phyloP scores from a whole-genome alignment of 345 rosid genomes.

The Cardamine chenopodiifolia region DNA sequence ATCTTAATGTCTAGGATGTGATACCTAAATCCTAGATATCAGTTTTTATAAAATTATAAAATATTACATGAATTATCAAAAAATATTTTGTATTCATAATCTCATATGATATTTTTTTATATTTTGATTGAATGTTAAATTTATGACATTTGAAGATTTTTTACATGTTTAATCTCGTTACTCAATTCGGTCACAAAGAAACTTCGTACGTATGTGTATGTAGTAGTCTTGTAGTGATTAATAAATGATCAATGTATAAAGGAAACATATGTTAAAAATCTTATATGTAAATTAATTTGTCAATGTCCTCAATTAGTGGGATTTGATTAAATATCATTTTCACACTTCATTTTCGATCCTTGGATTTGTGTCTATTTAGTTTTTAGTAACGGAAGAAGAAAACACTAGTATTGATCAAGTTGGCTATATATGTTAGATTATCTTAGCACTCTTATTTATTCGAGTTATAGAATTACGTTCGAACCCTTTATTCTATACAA shows the following conservation, averaged over 20 bases:
- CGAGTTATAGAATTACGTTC: neutral
- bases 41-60: too few species aligned
- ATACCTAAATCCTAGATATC: too few species aligned
- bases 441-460: constrained; percentile 4
- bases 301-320: constrained; percentile 18
- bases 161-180: too few species aligned
- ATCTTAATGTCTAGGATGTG: too few species aligned
- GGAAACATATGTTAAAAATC: neutral
- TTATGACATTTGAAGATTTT: too few species aligned
- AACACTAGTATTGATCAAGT: neutral
- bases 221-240: neutral
- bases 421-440: constrained; percentile 22
- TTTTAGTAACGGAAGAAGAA: constrained; percentile 7
- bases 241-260: neutral
- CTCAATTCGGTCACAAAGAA: too few species aligned
- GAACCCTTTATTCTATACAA: neutral
- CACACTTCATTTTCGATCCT: constrained; percentile 1
- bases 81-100: too few species aligned
- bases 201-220: too few species aligned
- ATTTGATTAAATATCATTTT: constrained; percentile 22
- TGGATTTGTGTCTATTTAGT: constrained; percentile 12
- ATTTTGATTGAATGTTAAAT: too few species aligned
- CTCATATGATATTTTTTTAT: too few species aligned
- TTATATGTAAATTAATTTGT: constrained; percentile 12
- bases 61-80: too few species aligned